These are phyloP conservation scores for Rubroshorea leprosula DNA, from an alignment of 345 rosid genomes.

Conservation along the genomic window DNA sequence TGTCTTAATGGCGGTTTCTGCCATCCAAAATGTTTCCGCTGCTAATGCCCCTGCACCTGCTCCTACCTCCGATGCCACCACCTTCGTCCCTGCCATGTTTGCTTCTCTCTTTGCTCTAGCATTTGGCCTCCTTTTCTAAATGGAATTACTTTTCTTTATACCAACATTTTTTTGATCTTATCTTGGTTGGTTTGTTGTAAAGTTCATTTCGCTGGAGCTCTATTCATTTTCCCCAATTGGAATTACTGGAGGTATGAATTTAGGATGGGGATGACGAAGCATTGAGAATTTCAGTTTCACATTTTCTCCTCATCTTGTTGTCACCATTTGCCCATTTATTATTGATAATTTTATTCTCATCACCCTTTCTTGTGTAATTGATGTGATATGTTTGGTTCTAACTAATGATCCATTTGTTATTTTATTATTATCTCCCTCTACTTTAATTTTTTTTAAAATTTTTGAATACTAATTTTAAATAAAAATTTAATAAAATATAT, in stretches of 20 bases:
- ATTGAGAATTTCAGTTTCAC: background rate
- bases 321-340: conserved; percentile 4
- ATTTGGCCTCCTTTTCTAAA: conserved; percentile 30
- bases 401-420: conserved; percentile 4
- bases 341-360: background rate
- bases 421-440: background rate
- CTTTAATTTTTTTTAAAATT: background rate
- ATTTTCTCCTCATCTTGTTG: background rate
- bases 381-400: conserved; percentile 12
- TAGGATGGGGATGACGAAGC: too few relatives aligned
- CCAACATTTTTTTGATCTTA: background rate
- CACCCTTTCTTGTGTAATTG: conserved; percentile 8
- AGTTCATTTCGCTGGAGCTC: too few relatives aligned
- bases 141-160: background rate
- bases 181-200: conserved; percentile 4
- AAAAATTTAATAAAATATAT: too few relatives aligned
- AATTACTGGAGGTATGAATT: too few relatives aligned
- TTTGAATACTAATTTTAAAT: too few relatives aligned
- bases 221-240: too few relatives aligned
- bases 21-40: conserved; percentile 27
- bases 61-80: conserved; percentile 37
- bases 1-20: conserved; percentile 25
- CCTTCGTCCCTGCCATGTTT: conserved; percentile 29
- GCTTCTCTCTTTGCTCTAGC: conserved; percentile 34
- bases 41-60: conserved; percentile 37